Conservation (phyloP, 1,284 basidiomycete species). For the Ceratobasidium sp. region DNA sequence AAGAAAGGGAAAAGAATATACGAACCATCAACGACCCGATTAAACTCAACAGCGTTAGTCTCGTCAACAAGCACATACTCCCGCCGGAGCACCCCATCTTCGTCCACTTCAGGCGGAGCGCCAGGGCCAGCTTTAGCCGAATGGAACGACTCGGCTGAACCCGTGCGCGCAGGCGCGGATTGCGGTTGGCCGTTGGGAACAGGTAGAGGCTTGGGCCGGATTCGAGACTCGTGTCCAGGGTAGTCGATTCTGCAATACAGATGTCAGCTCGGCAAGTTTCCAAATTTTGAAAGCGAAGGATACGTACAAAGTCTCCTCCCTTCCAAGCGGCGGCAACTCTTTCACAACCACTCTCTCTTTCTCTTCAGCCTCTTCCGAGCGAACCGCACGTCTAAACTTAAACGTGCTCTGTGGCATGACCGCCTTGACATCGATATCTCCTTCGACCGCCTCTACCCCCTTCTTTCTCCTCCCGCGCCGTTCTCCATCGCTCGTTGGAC, state of each 20-base stretch:
- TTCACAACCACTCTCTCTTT: constrained; percentile 41
- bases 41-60: constrained; percentile 79
- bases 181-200: constrained; percentile 4
- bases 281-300: not conserved
- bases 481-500: constrained; percentile 38
- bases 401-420: constrained; percentile 84
- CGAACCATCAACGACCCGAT: constrained; percentile 80
- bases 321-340: constrained; percentile 31
- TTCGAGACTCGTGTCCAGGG: constrained; percentile 33
- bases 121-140: constrained; percentile 11
- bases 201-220: constrained; percentile 29
- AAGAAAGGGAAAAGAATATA: constrained; percentile 32
- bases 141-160: constrained; percentile 35
- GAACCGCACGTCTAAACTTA: constrained; percentile 68
- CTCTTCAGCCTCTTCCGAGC: constrained; percentile 37
- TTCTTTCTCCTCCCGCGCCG: constrained; percentile 25
- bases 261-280: not conserved
- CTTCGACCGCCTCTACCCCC: constrained; percentile 33
- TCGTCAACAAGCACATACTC: constrained; percentile 86
- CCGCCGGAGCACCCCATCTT: constrained; percentile 54
- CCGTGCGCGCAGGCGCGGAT: constrained; percentile 19
- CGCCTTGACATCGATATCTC: constrained; percentile 78
- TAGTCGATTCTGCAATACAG: constrained; percentile 42
- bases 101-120: constrained; percentile 31
- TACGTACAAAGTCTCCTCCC: constrained; percentile 44